Evolutionary conservation across 2,329 filamentous ascomycete genomes (phyloP), one percentile per base, ranked within the genome.

Genomic region (Cladosporium sp.): DNA sequence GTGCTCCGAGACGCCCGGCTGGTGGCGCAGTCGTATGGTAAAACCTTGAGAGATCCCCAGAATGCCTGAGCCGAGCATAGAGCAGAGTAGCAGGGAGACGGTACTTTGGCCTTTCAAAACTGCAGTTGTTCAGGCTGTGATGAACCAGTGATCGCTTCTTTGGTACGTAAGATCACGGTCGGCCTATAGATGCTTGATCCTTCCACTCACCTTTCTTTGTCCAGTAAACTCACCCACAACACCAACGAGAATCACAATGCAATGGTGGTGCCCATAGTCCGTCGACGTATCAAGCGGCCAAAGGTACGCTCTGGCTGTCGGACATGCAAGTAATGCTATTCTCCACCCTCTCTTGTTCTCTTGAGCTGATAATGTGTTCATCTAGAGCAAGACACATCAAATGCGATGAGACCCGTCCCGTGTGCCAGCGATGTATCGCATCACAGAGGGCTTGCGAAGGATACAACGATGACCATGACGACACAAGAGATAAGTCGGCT

Each of bases 251-350:
- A 21, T 5, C 41, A 47, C 41, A 10, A 47, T 12, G n/a, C 18
- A 34, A 32, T 55, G 52, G 32, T 21, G 4, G 15, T 34, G 21
- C 52, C 52, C 18, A 34, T 55, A 4, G 28, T 55, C 18, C 52
- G 52, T 12, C 28, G 28, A 21, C 52, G 52, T n/a, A 18, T 24
- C 32, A 55, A 55, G 52, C 30, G 32, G 28, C 32, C 52, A 0
- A 55, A 55, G 32, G 52, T 34, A 32, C 52, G 52, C 28, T 55
- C 52, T 34, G 52, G 52, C 15, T 55, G 52, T 24, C 52, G 32
- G 28, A 55, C 52, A 21, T 55, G 52, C 52, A 55, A 32, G 52
- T 55, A 55, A 55, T 21, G 28, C 28, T 30, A 4, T 3, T 44
- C 38, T 44, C 1, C 38, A 44, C 3, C 4, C 14, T 32, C 12